Evolutionary conservation across 768 basidiomycete genomes (phyloP), one percentile per base, ranked within the genome.

Genomic region (Gymnopilus junonius): DNA sequence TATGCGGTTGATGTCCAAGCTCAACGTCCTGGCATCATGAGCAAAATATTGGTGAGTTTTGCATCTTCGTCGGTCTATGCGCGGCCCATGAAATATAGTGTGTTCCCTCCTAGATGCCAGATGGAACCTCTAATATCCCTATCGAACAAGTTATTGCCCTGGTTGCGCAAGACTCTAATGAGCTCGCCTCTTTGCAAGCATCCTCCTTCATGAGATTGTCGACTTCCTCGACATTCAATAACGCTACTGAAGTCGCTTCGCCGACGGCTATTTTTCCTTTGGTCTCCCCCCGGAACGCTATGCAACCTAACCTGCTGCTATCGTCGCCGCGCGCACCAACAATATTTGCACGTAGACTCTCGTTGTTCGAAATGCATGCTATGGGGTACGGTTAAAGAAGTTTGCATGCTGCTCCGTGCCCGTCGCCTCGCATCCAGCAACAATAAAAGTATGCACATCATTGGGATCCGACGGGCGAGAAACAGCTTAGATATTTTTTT

Each of bases 1-100:
- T 85, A 91, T 11, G 91, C 87, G 3, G 89, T 96, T 71, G 93
- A 96, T 73, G 91, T 96, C 4, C 90, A 95, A 78, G 93, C 94
- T n/a, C 89, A 93, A 74, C 92, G 89, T 57, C 89, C 95, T 68
- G 95, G 95, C 56, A 77, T 95, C 25, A 75, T 96, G 55, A 92
- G 88, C 58, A 95, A 93, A 77, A 95, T 97, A 60, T 72, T 96
- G 66, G 91, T 94, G 69, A 55, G 89, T 78, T 31, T 32, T 35
- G 4, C 21, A 53, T 8, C 55, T 43, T 43, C 34, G 2, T 43
- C 37, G 8, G 7, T 8, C 11, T 6, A 2, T 20, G 7, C 17
- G 37, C 23, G 11, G 8, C 15, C 37, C 46, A 4, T 48, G 11
- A 21, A 8, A 15, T 14, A 58, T 17, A 54, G 17, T 21, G 12